phyloP scores from a whole-genome alignment of 257 asterid species.

The Solanum sejunctum region DNA sequence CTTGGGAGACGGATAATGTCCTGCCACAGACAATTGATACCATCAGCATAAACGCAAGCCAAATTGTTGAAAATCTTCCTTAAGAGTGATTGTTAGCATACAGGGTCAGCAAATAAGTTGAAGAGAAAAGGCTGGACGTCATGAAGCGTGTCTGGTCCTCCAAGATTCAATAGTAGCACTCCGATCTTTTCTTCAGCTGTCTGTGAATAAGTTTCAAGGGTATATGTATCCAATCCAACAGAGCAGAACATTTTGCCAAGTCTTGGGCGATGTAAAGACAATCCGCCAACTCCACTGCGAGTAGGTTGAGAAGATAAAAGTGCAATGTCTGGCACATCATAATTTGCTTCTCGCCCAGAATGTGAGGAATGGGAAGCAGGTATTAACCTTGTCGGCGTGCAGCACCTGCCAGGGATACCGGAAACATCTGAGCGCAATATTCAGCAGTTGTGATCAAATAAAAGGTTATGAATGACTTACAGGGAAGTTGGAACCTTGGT shows the following conservation, averaged over 20 bases:
- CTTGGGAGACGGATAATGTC: conserved; percentile 97
- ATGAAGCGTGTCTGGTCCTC: conserved; percentile 86
- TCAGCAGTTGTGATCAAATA: too few relatives aligned
- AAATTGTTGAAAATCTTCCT: background rate
- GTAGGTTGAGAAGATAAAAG: conserved; percentile 7
- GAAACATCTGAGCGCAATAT: too few relatives aligned
- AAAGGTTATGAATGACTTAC: conserved; percentile 12
- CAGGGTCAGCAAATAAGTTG: conserved; percentile 93
- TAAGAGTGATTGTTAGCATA: conserved; percentile 16
- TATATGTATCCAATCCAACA: conserved; percentile 29
- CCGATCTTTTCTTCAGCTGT: conserved; percentile 59
- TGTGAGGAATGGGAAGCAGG: conserved; percentile 8
- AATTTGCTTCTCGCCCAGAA: background rate
- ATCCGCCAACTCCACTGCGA: conserved; percentile 7
- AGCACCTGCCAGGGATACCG: conserved; percentile 25
- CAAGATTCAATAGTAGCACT: conserved; percentile 86
- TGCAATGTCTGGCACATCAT: conserved; percentile 2
- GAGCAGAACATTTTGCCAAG: conserved; percentile 40
- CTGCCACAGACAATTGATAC: conserved; percentile 19
- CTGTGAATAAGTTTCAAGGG: conserved; percentile 28
- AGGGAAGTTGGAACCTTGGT: conserved; percentile 8
- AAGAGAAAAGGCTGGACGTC: conserved; percentile 91
- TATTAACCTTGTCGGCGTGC: conserved; percentile 13
- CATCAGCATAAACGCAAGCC: background rate
- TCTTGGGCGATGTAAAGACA: conserved; percentile 17